Conservation (phyloP, 2,329 filamentous ascomycete genomes). For the Xylaria sp. region DNA sequence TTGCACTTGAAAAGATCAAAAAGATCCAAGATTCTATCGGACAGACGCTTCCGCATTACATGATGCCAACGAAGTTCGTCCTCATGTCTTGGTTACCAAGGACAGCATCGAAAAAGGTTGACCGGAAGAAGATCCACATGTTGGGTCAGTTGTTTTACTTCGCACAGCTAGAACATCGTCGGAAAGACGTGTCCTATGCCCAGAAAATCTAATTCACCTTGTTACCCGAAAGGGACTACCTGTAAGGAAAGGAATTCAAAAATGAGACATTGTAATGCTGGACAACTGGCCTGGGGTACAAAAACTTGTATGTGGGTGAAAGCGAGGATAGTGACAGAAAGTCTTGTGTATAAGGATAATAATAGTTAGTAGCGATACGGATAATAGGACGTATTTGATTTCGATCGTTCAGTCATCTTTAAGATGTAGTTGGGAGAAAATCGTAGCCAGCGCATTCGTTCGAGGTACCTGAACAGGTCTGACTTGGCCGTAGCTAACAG, state of each 20-base stretch:
- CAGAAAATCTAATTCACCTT: slow-evolving; percentile 15
- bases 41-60: slow-evolving; percentile 26
- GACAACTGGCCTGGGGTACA: no score
- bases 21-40: slow-evolving; percentile 24
- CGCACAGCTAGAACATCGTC: slow-evolving; percentile 16
- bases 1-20: slow-evolving; percentile 17
- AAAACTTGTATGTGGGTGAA: no score
- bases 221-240: no score
- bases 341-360: no score
- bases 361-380: not conserved
- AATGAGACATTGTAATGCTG: no score
- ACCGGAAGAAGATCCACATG: slow-evolving; percentile 30
- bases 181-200: slow-evolving; percentile 24
- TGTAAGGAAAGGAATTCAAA: not conserved
- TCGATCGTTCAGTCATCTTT: not conserved
- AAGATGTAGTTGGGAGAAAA: not conserved
- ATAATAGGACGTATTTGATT: not conserved
- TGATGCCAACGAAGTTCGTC: slow-evolving; percentile 29
- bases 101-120: slow-evolving; percentile 28
- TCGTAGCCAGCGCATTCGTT: not conserved
- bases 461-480: not conserved
- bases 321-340: no score
- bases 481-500: no score
- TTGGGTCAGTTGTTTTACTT: slow-evolving; percentile 28
- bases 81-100: slow-evolving; percentile 29